Percentiles rank a stretch among this genome's conserved stretches.
phyloP scores from a whole-genome alignment of 805 yeast genomes.

The Ogataea methanolica region DNA sequence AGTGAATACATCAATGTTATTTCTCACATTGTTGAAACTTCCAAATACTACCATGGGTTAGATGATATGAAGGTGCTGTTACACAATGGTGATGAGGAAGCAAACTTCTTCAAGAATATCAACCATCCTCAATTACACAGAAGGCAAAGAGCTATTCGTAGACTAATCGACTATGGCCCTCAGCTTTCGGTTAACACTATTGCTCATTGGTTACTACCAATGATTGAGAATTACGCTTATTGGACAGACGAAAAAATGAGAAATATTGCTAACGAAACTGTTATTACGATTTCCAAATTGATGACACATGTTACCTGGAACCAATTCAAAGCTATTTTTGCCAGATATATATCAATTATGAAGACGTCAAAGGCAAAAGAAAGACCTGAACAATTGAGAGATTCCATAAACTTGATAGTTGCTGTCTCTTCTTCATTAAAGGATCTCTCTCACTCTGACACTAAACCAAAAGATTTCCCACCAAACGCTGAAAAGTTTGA shows the following conservation, averaged over 20 bases:
- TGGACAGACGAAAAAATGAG: slow-evolving; percentile 54
- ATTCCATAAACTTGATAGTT: slow-evolving; percentile 54
- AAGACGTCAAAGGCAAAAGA: slow-evolving; percentile 16
- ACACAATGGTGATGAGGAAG: slow-evolving; percentile 71
- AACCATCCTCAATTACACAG: slow-evolving; percentile 81
- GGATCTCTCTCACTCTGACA: slow-evolving; percentile 6
- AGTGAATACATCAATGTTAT: slow-evolving; percentile 67
- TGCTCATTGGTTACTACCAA: slow-evolving; percentile 78
- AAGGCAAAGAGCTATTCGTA: slow-evolving; percentile 77
- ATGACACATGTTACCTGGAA: slow-evolving; percentile 63
- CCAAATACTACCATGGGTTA: slow-evolving; percentile 43
- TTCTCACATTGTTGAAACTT: slow-evolving; percentile 52
- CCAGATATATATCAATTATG: slow-evolving; percentile 49
- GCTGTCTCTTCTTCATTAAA: slow-evolving; percentile 45
- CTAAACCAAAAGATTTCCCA: slow-evolving; percentile 31
- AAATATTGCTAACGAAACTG: slow-evolving; percentile 62
- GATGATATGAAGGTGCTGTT: slow-evolving; percentile 63
- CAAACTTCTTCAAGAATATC: slow-evolving; percentile 57
- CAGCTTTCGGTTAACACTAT: slow-evolving; percentile 52
- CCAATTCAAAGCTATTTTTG: slow-evolving; percentile 72
- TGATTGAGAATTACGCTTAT: slow-evolving; percentile 74
- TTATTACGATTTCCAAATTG: slow-evolving; percentile 56
- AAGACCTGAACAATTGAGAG: slow-evolving; percentile 44
- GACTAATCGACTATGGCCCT: slow-evolving; percentile 46
- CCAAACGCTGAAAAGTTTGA: slow-evolving; percentile 34